Percentiles rank a stretch among this genome's conserved stretches.
These are phyloP conservation scores for Trichoderma atrobrunneum DNA, from an alignment of 2,329 filamentous ascomycete genomes.

Conservation along the genomic window DNA sequence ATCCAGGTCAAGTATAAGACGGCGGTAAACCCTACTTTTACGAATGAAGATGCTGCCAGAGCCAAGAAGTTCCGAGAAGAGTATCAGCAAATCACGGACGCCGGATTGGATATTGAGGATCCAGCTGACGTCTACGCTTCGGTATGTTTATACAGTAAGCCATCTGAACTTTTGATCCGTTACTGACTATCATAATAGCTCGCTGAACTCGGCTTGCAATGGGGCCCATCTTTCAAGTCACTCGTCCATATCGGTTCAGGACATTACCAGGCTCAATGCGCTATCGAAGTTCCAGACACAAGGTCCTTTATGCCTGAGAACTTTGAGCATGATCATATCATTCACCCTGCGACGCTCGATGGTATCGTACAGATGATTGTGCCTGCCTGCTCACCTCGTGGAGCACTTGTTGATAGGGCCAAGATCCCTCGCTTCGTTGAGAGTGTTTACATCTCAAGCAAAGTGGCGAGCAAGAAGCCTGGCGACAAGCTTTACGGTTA, in stretches of 20 bases:
- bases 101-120: not conserved
- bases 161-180: not conserved
- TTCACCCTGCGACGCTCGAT: not conserved
- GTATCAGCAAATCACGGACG: not conserved
- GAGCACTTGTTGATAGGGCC: not conserved
- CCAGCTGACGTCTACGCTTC: not conserved
- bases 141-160: not conserved
- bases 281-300: not conserved
- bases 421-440: not conserved
- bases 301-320: not conserved
- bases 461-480: not conserved
- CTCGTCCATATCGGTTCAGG: not conserved
- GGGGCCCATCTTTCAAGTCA: not conserved
- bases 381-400: not conserved
- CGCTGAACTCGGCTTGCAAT: not conserved
- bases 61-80: not conserved
- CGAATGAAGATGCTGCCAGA: not conserved
- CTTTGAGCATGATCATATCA: not conserved
- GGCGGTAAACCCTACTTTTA: not conserved
- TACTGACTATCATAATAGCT: not conserved
- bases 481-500: not conserved
- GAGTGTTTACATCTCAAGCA: not conserved
- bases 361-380: not conserved
- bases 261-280: not conserved
- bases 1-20: not conserved